Percentiles rank a stretch among this genome's conserved stretches.
These are phyloP conservation scores for Alternaria longipes DNA, from an alignment of 2,329 filamentous ascomycete species.

Conservation along the genomic window DNA sequence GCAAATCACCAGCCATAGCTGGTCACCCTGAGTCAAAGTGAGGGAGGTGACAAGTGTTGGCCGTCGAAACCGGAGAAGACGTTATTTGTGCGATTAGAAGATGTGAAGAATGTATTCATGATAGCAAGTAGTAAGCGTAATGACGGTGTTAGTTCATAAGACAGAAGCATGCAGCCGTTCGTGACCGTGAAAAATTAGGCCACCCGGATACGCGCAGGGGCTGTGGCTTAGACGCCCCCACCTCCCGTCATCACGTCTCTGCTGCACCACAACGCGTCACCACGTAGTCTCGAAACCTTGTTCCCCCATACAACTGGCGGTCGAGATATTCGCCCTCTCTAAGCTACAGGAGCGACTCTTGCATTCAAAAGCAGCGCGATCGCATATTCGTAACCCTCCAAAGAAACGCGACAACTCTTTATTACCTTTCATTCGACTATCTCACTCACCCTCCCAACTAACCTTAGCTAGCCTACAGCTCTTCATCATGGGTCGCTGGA, in stretches of 20 bases:
- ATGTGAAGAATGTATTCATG: background rate
- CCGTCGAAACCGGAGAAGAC: background rate
- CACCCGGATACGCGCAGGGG: background rate
- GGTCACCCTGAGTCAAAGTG: background rate
- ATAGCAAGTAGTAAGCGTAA: background rate
- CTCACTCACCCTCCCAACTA: slow-evolving; percentile 1
- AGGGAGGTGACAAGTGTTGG: background rate
- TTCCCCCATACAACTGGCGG: background rate
- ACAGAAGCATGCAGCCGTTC: background rate
- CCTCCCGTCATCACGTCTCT: background rate
- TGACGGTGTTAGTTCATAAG: background rate
- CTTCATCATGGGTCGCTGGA: slow-evolving; percentile 38
- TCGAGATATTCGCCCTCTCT: background rate
- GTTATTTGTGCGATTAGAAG: background rate
- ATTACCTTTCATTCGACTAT: background rate
- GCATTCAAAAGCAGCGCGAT: background rate
- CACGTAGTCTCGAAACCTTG: background rate
- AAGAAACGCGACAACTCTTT: background rate
- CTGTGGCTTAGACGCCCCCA: background rate
- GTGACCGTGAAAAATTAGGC: background rate
- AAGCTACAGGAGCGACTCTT: background rate
- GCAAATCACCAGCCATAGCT: background rate
- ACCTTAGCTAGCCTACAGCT: slow-evolving; percentile 8
- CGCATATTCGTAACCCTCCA: background rate
- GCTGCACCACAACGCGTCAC: background rate